A percentile compares a stretch with the other conserved stretches of the same genome.
Conservation (phyloP, 768 basidiomycete genomes). For the Xerocomellus amylosporus region DNA sequence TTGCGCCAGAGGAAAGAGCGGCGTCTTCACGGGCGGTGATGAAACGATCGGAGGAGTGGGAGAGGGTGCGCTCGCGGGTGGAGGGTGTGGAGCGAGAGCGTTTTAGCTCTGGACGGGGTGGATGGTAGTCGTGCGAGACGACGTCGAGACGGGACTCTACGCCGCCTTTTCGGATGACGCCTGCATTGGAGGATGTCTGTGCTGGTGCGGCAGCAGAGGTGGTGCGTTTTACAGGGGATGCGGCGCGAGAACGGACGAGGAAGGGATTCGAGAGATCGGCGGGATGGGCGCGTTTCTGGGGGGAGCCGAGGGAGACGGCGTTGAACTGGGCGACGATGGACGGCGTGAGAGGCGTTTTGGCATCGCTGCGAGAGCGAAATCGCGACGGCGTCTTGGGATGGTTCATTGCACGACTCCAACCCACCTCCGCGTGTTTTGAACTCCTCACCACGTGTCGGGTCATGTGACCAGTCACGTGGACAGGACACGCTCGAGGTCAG, state of each 20-base stretch:
- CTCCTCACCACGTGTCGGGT: slow-evolving; percentile 7
- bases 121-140: slow-evolving; percentile 72
- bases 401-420: slow-evolving; percentile 1
- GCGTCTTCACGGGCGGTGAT: slow-evolving; percentile 59
- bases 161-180: slow-evolving; percentile 75
- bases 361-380: slow-evolving; percentile 48
- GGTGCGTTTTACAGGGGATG: slow-evolving; percentile 65
- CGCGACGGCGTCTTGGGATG: slow-evolving; percentile 46
- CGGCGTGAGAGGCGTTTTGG: slow-evolving; percentile 48
- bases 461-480: slow-evolving; percentile 20
- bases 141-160: slow-evolving; percentile 76
- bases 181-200: slow-evolving; percentile 56
- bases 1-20: slow-evolving; percentile 60
- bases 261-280: slow-evolving; percentile 65
- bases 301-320: slow-evolving; percentile 34
- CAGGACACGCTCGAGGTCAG: slow-evolving; percentile 16
- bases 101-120: slow-evolving; percentile 59
- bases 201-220: slow-evolving; percentile 48
- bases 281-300: slow-evolving; percentile 28
- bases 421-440: slow-evolving; percentile 4
- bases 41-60: slow-evolving; percentile 60
- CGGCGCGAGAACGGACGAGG: slow-evolving; percentile 51
- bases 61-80: slow-evolving; percentile 34
- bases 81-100: slow-evolving; percentile 74
- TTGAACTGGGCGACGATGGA: slow-evolving; percentile 41